Evolutionary conservation across 2,329 filamentous ascomycete species (phyloP), one percentile per base, ranked within the genome.

Genomic region (Colletotrichum sp.): DNA sequence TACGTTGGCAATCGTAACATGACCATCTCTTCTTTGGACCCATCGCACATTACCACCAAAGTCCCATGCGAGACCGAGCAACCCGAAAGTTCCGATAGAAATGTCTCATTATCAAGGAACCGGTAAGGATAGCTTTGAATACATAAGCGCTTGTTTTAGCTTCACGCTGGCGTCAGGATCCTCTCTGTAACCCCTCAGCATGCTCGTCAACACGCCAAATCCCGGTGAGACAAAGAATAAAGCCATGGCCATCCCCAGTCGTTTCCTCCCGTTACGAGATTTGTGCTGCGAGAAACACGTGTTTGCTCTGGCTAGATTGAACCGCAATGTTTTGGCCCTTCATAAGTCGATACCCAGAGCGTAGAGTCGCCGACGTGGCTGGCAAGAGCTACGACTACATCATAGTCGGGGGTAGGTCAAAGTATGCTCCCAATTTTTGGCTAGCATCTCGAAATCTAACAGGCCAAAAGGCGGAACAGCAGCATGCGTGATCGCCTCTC

Each of bases 401-500:
- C 77, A 84, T 89, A 71, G 86, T 88, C 15, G 87, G 88, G 65
- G 83, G 81, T 82, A 52, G 72, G 77, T 27, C 0, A 29, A n/a
- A 57, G n/a, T 2, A 39, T n/a, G 11, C 3, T 22, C 39, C 34
- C 32, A 22, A 34, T 32, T 7, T 27, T 8, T 11, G 34, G 12
- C 62, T 16, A 8, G 11, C 22, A 62, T 8, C 13, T 29, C 39
- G 27, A 22, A 16, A 1, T 29, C 13, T 69, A 16, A 65, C 36
- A 2, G 11, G 12, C 9, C 34, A 52, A 52, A 61, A 82, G 87
- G 87, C 55, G 88, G 88, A 27, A 89, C 88, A 4, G 86, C 87
- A 34, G 88, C 87, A 32, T 88, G 87, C 80, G 86, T 87, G 3
- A 75, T 89, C 66, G 88, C 88, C 6, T 86, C 86, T 27, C 84